Conservation (phyloP, 805 yeast genomes). For the Yarrowia sp. region DNA sequence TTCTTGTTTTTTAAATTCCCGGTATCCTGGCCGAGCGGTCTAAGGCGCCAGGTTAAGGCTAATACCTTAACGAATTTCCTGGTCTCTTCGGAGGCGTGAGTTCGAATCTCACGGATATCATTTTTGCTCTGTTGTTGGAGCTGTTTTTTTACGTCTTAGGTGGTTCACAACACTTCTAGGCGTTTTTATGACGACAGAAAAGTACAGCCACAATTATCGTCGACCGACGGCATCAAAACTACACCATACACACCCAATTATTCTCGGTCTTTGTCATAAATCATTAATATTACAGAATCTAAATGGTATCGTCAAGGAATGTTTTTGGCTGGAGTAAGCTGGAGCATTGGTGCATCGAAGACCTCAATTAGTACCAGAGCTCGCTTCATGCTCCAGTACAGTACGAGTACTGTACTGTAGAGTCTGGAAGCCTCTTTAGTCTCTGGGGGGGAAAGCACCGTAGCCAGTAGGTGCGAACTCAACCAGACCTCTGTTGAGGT, state of each 20-base stretch:
- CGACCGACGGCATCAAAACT: too few species aligned
- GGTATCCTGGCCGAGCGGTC: conserved; percentile 27
- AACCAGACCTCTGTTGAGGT: conserved; percentile 18
- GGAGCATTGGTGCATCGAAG: too few species aligned
- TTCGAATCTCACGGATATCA: conserved; percentile 26
- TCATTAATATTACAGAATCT: conserved; percentile 17
- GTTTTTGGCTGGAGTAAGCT: background rate
- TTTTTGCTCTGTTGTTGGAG: too few species aligned
- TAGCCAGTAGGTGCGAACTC: conserved; percentile 22
- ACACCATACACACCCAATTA: too few species aligned
- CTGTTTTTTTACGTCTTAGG: too few species aligned
- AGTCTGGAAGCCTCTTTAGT: too few species aligned
- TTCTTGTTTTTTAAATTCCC: background rate
- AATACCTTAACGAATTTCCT: conserved; percentile 22
- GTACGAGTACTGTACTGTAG: too few species aligned
- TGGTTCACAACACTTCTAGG: too few species aligned
- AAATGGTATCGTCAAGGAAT: conserved; percentile 5
- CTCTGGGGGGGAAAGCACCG: conserved; percentile 23
- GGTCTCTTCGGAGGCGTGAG: conserved; percentile 27
- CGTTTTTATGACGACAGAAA: too few species aligned
- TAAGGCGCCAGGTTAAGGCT: conserved; percentile 27
- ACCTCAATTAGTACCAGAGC: too few species aligned
- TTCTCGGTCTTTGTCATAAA: background rate
- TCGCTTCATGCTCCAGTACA: too few species aligned
- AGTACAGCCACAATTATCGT: too few species aligned